Conservation (phyloP, 805 yeast species). For the Candida jianshihensis region DNA sequence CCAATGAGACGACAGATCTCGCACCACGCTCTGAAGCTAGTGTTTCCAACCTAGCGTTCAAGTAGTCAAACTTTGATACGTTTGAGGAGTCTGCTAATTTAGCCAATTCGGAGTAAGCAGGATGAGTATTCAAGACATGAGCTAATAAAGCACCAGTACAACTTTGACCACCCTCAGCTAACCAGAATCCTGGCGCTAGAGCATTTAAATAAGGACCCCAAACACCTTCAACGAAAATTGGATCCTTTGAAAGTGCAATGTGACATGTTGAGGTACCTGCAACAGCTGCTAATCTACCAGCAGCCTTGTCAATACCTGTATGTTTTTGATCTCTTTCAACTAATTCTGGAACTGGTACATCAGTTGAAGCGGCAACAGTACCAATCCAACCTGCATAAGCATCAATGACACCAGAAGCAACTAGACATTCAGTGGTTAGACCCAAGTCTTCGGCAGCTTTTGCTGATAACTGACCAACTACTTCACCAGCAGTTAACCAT, state of each 20-base stretch:
- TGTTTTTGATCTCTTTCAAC: conserved; percentile 41
- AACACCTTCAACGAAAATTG: conserved; percentile 90
- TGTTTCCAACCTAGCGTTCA: conserved; percentile 69
- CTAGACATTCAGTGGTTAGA: conserved; percentile 68
- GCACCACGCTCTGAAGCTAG: conserved; percentile 49
- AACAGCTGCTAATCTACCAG: conserved; percentile 91
- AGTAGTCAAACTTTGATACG: conserved; percentile 71
- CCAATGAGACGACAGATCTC: conserved; percentile 73
- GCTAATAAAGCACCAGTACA: conserved; percentile 93
- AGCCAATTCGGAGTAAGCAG: conserved; percentile 71
- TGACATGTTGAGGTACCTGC: conserved; percentile 99
- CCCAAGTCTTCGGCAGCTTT: conserved; percentile 79
- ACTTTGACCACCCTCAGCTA: conserved; percentile 99
- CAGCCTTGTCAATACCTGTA: conserved; percentile 48
- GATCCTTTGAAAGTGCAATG: conserved; percentile 75
- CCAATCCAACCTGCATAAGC: conserved; percentile 99
- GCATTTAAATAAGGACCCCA: conserved; percentile 99
- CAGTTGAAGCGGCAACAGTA: conserved; percentile 88
- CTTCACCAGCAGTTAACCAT: conserved; percentile 83
- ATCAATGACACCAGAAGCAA: conserved; percentile 94
- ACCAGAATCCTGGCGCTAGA: conserved; percentile 84
- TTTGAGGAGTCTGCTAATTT: conserved; percentile 61
- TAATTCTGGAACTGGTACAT: conserved; percentile 42
- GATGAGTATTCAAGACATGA: conserved; percentile 82
- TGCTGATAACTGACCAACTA: conserved; percentile 64